Percentiles rank a stretch among this genome's conserved stretches.
Conservation (phyloP, 192 early-diverging fungal species). For the Coemansia sp. region DNA sequence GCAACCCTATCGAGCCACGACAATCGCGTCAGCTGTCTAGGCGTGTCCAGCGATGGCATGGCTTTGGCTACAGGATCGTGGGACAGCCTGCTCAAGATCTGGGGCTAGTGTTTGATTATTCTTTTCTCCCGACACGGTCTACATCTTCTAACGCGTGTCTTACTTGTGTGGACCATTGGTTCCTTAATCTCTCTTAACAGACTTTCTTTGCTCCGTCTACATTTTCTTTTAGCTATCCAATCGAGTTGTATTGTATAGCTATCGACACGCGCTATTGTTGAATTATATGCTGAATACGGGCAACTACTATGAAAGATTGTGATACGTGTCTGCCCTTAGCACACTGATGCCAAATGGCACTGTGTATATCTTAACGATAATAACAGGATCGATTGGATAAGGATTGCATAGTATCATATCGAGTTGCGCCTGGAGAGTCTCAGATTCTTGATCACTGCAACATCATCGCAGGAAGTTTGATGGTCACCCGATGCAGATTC, state of each 20-base stretch:
- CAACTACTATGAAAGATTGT: neutral
- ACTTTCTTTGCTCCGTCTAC: neutral
- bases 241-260: neutral
- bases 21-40: slow-evolving; percentile 95
- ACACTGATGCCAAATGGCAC: neutral
- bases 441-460: neutral
- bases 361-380: neutral
- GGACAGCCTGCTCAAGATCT: slow-evolving; percentile 96
- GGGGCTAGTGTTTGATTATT: slow-evolving; percentile 38
- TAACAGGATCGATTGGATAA: neutral
- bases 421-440: neutral
- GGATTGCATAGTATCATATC: neutral
- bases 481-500: neutral
- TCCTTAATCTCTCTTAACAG: neutral
- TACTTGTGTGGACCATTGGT: neutral
- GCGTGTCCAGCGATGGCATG: slow-evolving; percentile 96
- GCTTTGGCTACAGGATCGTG: slow-evolving; percentile 98
- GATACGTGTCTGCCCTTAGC: neutral
- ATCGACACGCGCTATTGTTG: neutral
- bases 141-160: neutral
- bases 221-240: neutral
- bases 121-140: neutral
- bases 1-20: slow-evolving; percentile 93
- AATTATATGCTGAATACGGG: neutral
- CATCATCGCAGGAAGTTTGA: neutral